Evolutionary conservation across 805 yeast species (phyloP).

Genomic region (Nakazawaea anatomiae): DNA sequence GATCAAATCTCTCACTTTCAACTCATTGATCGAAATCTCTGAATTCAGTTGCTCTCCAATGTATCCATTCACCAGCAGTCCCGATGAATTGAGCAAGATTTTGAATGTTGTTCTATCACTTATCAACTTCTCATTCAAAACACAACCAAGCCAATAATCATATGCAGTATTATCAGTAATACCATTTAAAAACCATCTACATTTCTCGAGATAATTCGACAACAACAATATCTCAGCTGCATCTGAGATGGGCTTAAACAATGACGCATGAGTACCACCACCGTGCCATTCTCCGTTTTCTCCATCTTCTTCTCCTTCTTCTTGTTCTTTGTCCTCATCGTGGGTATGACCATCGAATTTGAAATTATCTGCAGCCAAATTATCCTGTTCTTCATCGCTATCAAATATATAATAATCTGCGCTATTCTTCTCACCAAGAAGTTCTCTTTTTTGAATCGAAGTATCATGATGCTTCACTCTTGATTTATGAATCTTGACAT

Average conservation of each 20-base stretch:
- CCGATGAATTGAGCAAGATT: neutral
- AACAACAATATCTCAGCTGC: neutral
- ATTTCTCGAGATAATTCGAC: neutral
- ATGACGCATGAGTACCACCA: neutral
- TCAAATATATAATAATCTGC: slow-evolving; percentile 6
- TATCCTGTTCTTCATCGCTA: slow-evolving; percentile 7
- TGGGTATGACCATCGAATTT: neutral
- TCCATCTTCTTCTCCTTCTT: too few relatives aligned
- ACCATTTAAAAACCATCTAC: slow-evolving; percentile 11
- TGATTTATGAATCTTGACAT: neutral
- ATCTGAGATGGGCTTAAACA: neutral
- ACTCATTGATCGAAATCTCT: neutral
- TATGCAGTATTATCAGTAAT: slow-evolving; percentile 3
- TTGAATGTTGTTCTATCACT: neutral
- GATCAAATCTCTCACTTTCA: neutral
- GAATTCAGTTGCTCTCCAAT: neutral
- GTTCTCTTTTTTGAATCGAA: neutral
- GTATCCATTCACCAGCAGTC: neutral
- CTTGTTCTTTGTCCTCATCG: too few relatives aligned
- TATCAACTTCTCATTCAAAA: neutral
- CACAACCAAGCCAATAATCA: slow-evolving; percentile 5
- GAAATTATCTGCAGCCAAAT: neutral
- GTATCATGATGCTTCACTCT: neutral
- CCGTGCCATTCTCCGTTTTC: too few relatives aligned
- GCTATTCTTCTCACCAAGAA: neutral